Evolutionary conservation across 805 yeast species (phyloP).

Genomic region (Candida ovalis): DNA sequence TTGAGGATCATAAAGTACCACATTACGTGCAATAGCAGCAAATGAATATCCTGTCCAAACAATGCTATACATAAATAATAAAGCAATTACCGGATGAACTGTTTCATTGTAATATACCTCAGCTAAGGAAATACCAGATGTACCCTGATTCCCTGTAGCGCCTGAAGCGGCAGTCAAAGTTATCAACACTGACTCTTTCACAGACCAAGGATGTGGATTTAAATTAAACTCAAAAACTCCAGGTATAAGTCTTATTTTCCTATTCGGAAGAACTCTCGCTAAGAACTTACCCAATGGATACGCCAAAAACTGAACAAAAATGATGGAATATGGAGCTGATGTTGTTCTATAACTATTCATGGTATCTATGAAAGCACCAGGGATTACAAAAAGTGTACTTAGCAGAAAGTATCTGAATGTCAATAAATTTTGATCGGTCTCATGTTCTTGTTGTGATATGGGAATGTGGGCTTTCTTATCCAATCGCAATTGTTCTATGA

Average conservation of each 20-base stretch:
- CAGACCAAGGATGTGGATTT: conserved; percentile 56
- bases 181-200: conserved; percentile 50
- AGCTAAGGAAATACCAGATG: conserved; percentile 43
- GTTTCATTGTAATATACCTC: conserved; percentile 39
- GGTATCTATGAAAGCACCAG: conserved; percentile 39
- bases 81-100: conserved; percentile 36
- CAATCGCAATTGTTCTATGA: conserved; percentile 31
- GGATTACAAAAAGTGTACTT: conserved; percentile 33
- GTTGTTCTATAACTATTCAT: conserved; percentile 33
- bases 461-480: conserved; percentile 7
- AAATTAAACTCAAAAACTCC: conserved; percentile 28
- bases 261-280: conserved; percentile 38
- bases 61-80: conserved; percentile 47
- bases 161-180: conserved; percentile 50
- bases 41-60: conserved; percentile 52
- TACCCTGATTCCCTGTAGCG: conserved; percentile 50
- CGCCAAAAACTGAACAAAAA: conserved; percentile 47
- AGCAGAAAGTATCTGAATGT: conserved; percentile 36
- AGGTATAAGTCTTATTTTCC: conserved; percentile 5
- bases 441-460: conserved; percentile 18
- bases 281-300: conserved; percentile 46
- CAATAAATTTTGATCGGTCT: conserved; percentile 21
- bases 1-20: conserved; percentile 45
- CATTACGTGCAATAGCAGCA: conserved; percentile 45
- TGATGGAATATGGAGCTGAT: conserved; percentile 45